Conservation (phyloP, 2,329 filamentous ascomycete species). For the Trichocomaceae sp. region DNA sequence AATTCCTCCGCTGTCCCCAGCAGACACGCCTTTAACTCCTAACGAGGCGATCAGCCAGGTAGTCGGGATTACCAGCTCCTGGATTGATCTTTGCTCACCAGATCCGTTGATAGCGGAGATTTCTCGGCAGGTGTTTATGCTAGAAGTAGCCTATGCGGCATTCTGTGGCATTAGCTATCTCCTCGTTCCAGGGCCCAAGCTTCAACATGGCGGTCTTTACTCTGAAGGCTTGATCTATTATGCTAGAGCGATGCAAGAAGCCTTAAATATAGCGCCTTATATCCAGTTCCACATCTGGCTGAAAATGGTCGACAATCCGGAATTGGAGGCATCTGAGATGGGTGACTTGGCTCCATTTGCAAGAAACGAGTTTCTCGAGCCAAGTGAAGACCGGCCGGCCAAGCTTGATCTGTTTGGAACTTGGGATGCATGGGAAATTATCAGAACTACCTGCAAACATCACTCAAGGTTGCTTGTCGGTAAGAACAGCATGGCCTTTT, state of each 20-base stretch:
- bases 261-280: constrained; percentile 65
- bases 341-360: constrained; percentile 40
- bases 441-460: constrained; percentile 81
- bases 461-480: constrained; percentile 72
- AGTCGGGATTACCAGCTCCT: constrained; percentile 74
- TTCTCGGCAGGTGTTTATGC: constrained; percentile 80
- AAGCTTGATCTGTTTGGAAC: constrained; percentile 66
- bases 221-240: constrained; percentile 60
- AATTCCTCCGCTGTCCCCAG: constrained; percentile 36
- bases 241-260: constrained; percentile 75
- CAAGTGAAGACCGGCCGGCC: constrained; percentile 29
- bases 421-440: constrained; percentile 92
- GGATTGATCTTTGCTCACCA: constrained; percentile 82
- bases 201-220: constrained; percentile 50
- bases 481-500: constrained; percentile 45
- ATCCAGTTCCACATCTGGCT: constrained; percentile 74
- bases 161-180: constrained; percentile 87
- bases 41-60: constrained; percentile 75
- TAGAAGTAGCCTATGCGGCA: constrained; percentile 89
- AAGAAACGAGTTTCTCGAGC: constrained; percentile 33
- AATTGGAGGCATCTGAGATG: constrained; percentile 43
- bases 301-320: constrained; percentile 72
- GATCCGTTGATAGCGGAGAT: constrained; percentile 79
- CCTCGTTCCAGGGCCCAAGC: constrained; percentile 69
- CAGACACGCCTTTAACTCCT: constrained; percentile 61